phyloP scores from a whole-genome alignment of 164 flowering plant species.

The Pachysandra terminalis region DNA sequence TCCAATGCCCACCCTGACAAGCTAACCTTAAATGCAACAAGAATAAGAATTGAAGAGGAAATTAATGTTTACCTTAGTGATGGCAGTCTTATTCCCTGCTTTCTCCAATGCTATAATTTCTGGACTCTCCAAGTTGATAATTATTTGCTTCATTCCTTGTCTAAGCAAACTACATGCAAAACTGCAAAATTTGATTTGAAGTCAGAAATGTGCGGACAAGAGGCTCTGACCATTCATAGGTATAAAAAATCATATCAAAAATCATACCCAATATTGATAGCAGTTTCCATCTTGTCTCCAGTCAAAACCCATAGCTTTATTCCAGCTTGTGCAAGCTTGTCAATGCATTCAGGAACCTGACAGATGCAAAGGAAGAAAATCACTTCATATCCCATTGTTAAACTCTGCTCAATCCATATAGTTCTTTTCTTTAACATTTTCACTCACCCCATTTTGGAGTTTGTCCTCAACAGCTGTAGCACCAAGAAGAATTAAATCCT shows the following conservation, averaged over 20 bases:
- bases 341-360: conserved; percentile 75
- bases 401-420: not conserved
- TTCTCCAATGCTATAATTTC: conserved; percentile 38
- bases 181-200: conserved; percentile 27
- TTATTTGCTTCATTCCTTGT: conserved; percentile 69
- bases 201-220: conserved; percentile 1
- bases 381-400: conserved; percentile 1
- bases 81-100: conserved; percentile 31
- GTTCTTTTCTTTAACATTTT: not conserved
- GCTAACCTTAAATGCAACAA: not conserved
- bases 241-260: not conserved
- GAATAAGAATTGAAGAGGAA: not conserved
- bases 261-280: conserved; percentile 63
- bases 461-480: conserved; percentile 81
- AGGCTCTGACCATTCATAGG: not conserved
- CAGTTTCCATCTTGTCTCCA: conserved; percentile 84
- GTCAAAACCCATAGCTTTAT: conserved; percentile 76
- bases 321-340: conserved; percentile 71
- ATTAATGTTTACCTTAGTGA: conserved; percentile 20
- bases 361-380: conserved; percentile 2
- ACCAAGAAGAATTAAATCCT: conserved; percentile 71
- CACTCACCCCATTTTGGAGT: conserved; percentile 64
- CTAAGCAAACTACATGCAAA: conserved; percentile 72
- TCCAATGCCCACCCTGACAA: not conserved
- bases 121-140: conserved; percentile 48